Conservation (phyloP, 2,329 filamentous ascomycete species). For the Pseudofabraea citricarpa region DNA sequence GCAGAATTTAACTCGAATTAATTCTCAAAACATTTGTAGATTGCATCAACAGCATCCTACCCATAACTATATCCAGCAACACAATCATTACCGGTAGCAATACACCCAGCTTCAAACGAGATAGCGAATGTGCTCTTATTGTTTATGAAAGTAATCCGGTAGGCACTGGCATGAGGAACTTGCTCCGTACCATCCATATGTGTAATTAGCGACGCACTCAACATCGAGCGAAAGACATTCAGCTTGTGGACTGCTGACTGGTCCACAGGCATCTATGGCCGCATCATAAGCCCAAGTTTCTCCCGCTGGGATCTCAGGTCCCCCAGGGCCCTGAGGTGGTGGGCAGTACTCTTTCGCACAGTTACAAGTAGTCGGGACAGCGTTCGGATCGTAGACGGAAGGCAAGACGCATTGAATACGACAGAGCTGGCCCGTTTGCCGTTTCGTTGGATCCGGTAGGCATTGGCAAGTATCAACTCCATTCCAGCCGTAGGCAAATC, state of each 20-base stretch:
- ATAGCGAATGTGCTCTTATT: neutral
- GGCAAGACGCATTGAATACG: neutral
- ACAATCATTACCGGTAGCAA: neutral
- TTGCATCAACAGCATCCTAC: neutral
- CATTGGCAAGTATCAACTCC: slow-evolving; percentile 1
- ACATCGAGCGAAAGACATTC: neutral
- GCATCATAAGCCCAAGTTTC: slow-evolving; percentile 2
- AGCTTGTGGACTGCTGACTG: neutral
- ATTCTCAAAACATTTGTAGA: neutral
- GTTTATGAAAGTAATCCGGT: slow-evolving; percentile 1
- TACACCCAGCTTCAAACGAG: neutral
- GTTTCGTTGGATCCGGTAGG: neutral
- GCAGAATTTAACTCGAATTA: too few species aligned
- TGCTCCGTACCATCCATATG: neutral
- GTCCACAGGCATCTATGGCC: neutral
- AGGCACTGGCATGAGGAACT: neutral
- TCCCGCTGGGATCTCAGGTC: neutral
- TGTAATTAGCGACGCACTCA: neutral
- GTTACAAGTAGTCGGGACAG: neutral
- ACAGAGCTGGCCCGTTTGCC: neutral
- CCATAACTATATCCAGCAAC: neutral
- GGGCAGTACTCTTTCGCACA: slow-evolving; percentile 1
- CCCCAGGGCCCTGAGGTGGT: neutral
- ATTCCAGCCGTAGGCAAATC: neutral
- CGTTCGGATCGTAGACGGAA: neutral